Base-by-base conservation (phyloP, 495 filamentous ascomycete genomes). In the Talaromyces borbonicus region DNA sequence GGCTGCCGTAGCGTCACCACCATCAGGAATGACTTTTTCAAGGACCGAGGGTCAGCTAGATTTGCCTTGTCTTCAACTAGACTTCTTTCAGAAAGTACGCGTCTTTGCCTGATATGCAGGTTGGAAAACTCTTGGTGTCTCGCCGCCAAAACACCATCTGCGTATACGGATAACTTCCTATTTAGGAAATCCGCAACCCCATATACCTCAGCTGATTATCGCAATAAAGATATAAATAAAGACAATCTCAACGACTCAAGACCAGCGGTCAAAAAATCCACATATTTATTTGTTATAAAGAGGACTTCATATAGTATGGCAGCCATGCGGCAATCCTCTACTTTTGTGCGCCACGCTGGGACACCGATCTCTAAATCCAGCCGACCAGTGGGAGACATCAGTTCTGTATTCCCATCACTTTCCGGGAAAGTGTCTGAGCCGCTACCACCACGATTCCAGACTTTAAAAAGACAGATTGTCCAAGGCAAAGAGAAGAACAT, bases 401-500 rank as follows among this genome's bases (percentile, higher is more conserved):
- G 81, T 0, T 80, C 80, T 47, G 70, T 83, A 1, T 88, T 88
- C 45, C 77, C 77, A 5, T 85, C 81, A 0, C 67, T 88, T n/a
- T 84, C 80, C 1, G 79, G 81, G 1, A 57, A 59, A 9, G 57
- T 65, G 6, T 56, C 68, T 12, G 42, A 64, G n/a, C 83, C 84
- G 4, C 71, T 95, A 1, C 81, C 84, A 0, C 59, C 75, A 31
- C 74, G 87, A 4, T 95, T 87, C 55, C 78, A 79, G 16, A 69
- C 83, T n/a, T 67, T 92, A n/a, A 95, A 95, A 53, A 54, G 55
- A 7, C 56, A 66, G 3, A 66, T 90, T 2, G 78, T 85, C 15
- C 47, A 61, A 7, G 81, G 80, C 8, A 75, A 78, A 55, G 81
- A 86, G 56, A 67, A 77, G 8, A 67, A 63, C 1, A 45, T 95